phyloP scores from a whole-genome alignment of 495 filamentous ascomycete species.

The Aspergillus coremiiformis region DNA sequence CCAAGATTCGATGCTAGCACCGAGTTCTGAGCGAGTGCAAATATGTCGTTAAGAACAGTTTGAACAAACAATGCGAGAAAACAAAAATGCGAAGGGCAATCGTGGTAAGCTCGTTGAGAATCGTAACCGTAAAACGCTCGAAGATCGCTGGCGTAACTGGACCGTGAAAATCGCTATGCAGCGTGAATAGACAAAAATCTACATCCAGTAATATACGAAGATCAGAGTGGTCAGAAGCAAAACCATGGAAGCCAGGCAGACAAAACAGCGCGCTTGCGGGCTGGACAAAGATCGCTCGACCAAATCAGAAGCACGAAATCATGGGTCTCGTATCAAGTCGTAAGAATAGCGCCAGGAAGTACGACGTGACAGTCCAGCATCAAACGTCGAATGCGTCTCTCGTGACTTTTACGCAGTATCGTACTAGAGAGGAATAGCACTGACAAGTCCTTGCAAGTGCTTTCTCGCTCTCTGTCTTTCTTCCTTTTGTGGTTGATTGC shows the following conservation, averaged over 20 bases:
- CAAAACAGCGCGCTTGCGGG: slow-evolving; percentile 22
- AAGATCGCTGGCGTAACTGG: slow-evolving; percentile 15
- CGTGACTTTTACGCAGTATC: slow-evolving; percentile 11
- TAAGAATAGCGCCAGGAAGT: slow-evolving; percentile 34
- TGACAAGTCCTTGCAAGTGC: no score
- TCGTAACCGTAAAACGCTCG: slow-evolving; percentile 29
- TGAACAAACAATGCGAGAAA: slow-evolving; percentile 22
- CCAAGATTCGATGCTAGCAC: background rate
- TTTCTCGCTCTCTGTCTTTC: no score
- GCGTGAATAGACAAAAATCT: slow-evolving; percentile 12
- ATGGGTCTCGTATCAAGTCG: slow-evolving; percentile 55
- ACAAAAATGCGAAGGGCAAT: slow-evolving; percentile 32
- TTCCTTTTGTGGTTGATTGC: background rate
- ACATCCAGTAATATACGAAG: slow-evolving; percentile 13
- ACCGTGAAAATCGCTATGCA: slow-evolving; percentile 17
- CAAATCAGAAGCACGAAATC: slow-evolving; percentile 33
- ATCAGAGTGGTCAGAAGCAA: slow-evolving; percentile 7
- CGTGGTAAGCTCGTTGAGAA: slow-evolving; percentile 31
- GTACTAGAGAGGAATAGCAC: slow-evolving; percentile 9
- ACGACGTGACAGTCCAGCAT: slow-evolving; percentile 23
- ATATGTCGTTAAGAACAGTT: slow-evolving; percentile 13
- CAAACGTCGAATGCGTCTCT: slow-evolving; percentile 10
- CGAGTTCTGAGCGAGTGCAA: slow-evolving; percentile 18
- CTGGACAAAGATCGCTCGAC: slow-evolving; percentile 25
- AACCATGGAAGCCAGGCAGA: slow-evolving; percentile 11